phyloP scores from a whole-genome alignment of 257 asterid genomes.

The Solanum etuberosum region DNA sequence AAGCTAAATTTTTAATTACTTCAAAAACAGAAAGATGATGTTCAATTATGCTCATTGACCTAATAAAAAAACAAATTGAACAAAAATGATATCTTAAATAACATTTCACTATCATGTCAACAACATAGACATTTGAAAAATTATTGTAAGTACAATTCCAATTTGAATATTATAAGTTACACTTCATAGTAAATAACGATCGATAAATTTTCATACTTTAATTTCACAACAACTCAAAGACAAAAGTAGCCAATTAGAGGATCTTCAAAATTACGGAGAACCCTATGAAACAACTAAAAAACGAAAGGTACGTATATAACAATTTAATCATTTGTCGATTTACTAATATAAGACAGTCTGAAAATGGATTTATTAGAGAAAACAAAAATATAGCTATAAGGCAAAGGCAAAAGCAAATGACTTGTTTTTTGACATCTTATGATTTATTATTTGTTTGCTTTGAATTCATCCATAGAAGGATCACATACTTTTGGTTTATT shows the following conservation, averaged over 20 bases:
- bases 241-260: background rate
- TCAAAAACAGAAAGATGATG: no score
- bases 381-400: slow-evolving; percentile 8
- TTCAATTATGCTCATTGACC: no score
- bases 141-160: background rate
- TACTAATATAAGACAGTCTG: background rate
- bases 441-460: background rate
- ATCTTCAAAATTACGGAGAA: slow-evolving; percentile 15
- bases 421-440: background rate
- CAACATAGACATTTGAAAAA: background rate
- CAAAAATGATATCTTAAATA: background rate
- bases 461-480: background rate
- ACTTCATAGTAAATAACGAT: background rate
- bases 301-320: background rate
- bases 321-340: slow-evolving; percentile 13
- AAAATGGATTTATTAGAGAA: background rate
- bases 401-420: background rate
- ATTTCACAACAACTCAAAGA: background rate
- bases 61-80: no score
- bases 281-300: slow-evolving; percentile 6
- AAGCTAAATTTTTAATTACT: no score
- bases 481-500: background rate
- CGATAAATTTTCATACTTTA: background rate
- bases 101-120: background rate
- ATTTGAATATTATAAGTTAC: background rate